Conservation (phyloP, 371 early-diverging fungal genomes). For the Syncephalastrum racemosum region DNA sequence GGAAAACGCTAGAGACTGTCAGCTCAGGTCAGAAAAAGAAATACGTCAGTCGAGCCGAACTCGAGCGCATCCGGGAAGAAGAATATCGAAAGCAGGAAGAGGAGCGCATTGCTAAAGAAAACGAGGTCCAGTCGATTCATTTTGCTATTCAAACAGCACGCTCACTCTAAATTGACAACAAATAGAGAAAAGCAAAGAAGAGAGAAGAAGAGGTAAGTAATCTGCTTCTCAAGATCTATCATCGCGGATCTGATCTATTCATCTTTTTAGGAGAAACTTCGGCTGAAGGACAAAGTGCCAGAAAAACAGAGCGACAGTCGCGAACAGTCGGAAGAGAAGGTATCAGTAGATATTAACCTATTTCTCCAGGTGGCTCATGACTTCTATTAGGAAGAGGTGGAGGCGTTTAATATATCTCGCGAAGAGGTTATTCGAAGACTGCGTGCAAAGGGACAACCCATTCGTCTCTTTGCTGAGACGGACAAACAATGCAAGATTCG, state of each 20-base stretch:
- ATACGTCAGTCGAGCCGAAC: slow-evolving; percentile 75
- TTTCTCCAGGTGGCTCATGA: not conserved
- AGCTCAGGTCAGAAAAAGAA: slow-evolving; percentile 53
- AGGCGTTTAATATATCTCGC: slow-evolving; percentile 63
- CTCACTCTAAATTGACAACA: slow-evolving; percentile 6
- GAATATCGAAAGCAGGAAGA: slow-evolving; percentile 61
- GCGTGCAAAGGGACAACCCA: slow-evolving; percentile 88
- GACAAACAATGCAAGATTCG: slow-evolving; percentile 81
- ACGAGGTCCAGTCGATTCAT: slow-evolving; percentile 22
- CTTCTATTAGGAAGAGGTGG: slow-evolving; percentile 15
- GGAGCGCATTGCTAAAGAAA: slow-evolving; percentile 53
- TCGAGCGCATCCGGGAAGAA: slow-evolving; percentile 70
- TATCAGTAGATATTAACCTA: not conserved
- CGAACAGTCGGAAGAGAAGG: slow-evolving; percentile 14
- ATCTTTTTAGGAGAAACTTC: slow-evolving; percentile 20
- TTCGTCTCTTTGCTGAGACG: slow-evolving; percentile 91
- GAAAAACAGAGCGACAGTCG: slow-evolving; percentile 18
- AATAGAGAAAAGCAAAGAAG: slow-evolving; percentile 35
- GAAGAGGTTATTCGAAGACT: slow-evolving; percentile 85
- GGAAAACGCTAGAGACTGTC: slow-evolving; percentile 48
- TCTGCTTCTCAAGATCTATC: not conserved
- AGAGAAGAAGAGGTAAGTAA: slow-evolving; percentile 27
- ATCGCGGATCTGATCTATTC: not conserved
- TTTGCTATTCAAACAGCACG: not conserved
- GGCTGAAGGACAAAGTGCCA: slow-evolving; percentile 24